Conservation (phyloP, 768 basidiomycete genomes). For the Phaeotremella skinneri region DNA sequence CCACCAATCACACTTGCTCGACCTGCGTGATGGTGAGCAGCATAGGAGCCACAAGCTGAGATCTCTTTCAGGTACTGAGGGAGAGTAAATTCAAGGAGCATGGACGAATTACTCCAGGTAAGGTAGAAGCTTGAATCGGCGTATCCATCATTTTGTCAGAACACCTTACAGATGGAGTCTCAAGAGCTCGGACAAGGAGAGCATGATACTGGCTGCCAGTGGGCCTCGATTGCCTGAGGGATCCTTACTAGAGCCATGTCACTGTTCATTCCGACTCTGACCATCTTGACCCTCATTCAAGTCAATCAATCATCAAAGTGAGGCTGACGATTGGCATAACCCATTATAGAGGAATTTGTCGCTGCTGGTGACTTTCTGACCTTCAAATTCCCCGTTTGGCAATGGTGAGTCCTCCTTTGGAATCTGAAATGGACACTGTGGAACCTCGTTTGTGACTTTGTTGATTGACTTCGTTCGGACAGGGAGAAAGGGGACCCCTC, state of each 20-base stretch:
- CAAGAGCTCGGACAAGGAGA: no score
- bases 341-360: constrained; percentile 85
- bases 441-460: background rate
- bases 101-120: constrained; percentile 90
- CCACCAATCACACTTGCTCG: constrained; percentile 11
- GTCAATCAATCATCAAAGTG: no score
- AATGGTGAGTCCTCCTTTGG: constrained; percentile 68
- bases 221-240: no score
- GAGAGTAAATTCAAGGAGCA: constrained; percentile 99
- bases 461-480: constrained; percentile 17
- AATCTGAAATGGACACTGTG: no score
- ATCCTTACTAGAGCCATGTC: no score
- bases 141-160: background rate
- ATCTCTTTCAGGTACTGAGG: constrained; percentile 70
- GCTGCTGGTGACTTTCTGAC: constrained; percentile 94
- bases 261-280: no score
- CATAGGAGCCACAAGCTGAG: constrained; percentile 1
- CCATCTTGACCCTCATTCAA: no score
- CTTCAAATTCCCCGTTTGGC: constrained; percentile 99
- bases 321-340: constrained; percentile 23
- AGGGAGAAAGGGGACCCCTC: constrained; percentile 92
- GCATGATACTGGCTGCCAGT: no score
- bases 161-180: no score
- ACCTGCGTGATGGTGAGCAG: background rate
- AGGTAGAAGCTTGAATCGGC: constrained; percentile 3